Percentiles rank a stretch among this genome's conserved stretches.
Evolutionary conservation across 2,329 filamentous ascomycete genomes (phyloP).

Genomic region (Venturia carpophila): DNA sequence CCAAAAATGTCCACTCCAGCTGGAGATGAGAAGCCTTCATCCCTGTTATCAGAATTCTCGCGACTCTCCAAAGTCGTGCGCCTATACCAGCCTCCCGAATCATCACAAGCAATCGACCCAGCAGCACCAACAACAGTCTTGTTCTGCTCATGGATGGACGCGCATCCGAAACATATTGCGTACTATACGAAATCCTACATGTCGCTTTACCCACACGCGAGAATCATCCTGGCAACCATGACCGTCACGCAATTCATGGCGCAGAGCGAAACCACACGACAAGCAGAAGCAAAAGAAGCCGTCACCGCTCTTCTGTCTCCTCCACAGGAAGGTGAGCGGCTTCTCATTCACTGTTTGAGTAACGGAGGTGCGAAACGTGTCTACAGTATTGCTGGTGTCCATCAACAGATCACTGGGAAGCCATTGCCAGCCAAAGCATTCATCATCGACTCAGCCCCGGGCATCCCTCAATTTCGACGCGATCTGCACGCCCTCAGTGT

Average conservation of each 20-base stretch:
- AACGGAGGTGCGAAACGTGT: conserved; percentile 29
- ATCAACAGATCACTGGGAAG: conserved; percentile 1
- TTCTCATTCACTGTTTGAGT: conserved; percentile 29
- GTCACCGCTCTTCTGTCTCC: background rate
- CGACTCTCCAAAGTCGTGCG: conserved; percentile 7
- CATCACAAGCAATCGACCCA: background rate
- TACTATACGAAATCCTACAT: conserved; percentile 28
- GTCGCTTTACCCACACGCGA: conserved; percentile 23
- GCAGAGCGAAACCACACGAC: conserved; percentile 17
- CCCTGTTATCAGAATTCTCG: background rate
- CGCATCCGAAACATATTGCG: conserved; percentile 25
- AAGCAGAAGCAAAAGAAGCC: conserved; percentile 5
- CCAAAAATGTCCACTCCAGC: background rate
- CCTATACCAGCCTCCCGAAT: background rate
- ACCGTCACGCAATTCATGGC: conserved; percentile 22
- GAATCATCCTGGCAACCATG: conserved; percentile 27
- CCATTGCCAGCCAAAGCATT: conserved; percentile 22
- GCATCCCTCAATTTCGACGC: conserved; percentile 18
- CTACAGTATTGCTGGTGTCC: conserved; percentile 22
- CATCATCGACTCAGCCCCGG: conserved; percentile 27
- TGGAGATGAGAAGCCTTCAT: background rate
- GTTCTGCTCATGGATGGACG: conserved; percentile 26
- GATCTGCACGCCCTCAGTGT: conserved; percentile 21
- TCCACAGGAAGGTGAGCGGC: conserved; percentile 10
- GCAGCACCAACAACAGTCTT: background rate